phyloP scores from a whole-genome alignment of 108 stramenopile genomes.

The Nannochloropsis granulata region DNA sequence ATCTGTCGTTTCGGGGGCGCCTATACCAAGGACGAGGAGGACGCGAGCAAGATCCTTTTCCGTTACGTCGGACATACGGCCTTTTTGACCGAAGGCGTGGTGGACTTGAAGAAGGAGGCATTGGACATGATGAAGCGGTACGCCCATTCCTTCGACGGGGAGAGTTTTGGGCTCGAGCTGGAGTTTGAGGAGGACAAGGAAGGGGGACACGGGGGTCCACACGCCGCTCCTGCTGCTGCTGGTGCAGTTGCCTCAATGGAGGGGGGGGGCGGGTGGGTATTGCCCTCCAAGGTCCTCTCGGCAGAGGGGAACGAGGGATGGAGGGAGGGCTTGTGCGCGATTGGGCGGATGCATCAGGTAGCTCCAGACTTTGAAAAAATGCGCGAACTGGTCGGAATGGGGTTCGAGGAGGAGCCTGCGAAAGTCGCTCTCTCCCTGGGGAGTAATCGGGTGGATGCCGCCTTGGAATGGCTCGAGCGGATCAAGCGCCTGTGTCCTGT shows the following conservation, averaged over 20 bases:
- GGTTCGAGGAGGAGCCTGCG: background rate
- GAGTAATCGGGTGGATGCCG: background rate
- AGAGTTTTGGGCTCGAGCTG: conserved; percentile 57
- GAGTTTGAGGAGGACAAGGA: conserved; percentile 35
- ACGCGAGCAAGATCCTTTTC: conserved; percentile 17
- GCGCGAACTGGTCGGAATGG: background rate
- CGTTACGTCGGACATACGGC: background rate
- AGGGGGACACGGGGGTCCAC: too few species aligned
- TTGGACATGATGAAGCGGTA: conserved; percentile 71
- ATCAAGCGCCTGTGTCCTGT: background rate
- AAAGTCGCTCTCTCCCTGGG: background rate
- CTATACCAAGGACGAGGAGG: conserved; percentile 35
- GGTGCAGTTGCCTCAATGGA: too few species aligned
- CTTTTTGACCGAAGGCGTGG: conserved; percentile 38
- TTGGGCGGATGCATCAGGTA: background rate
- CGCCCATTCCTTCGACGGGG: conserved; percentile 48
- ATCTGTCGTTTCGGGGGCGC: conserved; percentile 66
- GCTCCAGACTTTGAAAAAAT: background rate
- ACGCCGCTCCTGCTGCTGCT: too few species aligned
- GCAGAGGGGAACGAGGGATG: background rate
- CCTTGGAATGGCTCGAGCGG: background rate
- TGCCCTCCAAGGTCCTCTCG: background rate
- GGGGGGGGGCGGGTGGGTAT: background rate
- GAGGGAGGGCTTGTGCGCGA: background rate
- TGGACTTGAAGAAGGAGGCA: conserved; percentile 30